phyloP scores from a whole-genome alignment of 2,329 filamentous ascomycete genomes.

The Macrophomina pseudophaseolina region DNA sequence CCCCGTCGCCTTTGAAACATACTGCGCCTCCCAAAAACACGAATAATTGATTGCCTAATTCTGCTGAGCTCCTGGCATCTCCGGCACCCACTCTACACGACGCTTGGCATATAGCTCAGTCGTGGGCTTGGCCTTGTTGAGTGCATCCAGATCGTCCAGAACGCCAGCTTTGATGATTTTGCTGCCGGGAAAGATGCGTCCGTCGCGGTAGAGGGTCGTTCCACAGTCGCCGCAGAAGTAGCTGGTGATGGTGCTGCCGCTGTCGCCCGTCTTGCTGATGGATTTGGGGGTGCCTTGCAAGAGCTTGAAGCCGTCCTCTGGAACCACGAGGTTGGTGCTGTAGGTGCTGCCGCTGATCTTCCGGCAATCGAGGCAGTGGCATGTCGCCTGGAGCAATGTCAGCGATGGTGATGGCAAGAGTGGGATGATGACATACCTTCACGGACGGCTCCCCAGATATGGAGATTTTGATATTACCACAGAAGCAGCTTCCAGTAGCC shows the following conservation, averaged over 20 bases:
- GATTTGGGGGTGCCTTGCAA: constrained; percentile 57
- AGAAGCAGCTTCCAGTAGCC: constrained; percentile 55
- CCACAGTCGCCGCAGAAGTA: constrained; percentile 53
- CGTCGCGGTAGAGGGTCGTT: constrained; percentile 7
- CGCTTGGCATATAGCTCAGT: constrained; percentile 48
- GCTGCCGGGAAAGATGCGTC: neutral
- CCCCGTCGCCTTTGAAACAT: neutral
- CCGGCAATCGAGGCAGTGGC: constrained; percentile 62
- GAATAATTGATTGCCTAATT: neutral
- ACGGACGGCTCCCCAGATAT: constrained; percentile 52
- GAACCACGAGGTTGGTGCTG: constrained; percentile 57
- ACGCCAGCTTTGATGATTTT: constrained; percentile 22
- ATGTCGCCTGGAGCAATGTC: neutral
- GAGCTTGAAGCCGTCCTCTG: constrained; percentile 52
- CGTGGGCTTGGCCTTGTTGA: constrained; percentile 39
- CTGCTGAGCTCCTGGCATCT: constrained; percentile 25
- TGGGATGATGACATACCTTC: constrained; percentile 2
- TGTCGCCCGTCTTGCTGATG: constrained; percentile 56
- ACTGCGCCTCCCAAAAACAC: neutral
- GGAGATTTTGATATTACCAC: constrained; percentile 56
- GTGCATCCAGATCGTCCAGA: constrained; percentile 17
- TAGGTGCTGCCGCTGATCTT: constrained; percentile 62
- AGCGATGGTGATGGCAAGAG: neutral
- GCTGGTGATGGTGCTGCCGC: constrained; percentile 59
- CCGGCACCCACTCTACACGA: constrained; percentile 48